Evolutionary conservation across 2,329 filamentous ascomycete genomes (phyloP), one percentile per base, ranked within the genome.

Genomic region (Rhytidhysteron rufulum): DNA sequence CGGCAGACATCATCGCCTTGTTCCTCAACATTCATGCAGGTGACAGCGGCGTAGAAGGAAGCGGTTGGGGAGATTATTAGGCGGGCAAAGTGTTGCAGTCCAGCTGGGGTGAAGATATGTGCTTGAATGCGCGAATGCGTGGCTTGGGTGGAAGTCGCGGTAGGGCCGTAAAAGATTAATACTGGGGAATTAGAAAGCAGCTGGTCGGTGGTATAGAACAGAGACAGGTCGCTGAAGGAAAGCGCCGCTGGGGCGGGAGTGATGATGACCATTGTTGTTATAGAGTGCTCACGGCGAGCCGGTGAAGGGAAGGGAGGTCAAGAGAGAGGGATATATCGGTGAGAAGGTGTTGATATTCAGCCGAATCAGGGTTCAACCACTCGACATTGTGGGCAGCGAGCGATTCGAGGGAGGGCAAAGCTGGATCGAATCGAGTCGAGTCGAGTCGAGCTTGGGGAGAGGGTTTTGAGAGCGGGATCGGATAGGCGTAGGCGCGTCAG

Each of bases 1-100:
- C 93, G 83, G 67, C 86, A 94, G 49, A 95, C 77, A 66, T 97
- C 91, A 63, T 97, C 91, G 57, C 91, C 91, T 71, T 97, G 93
- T 66, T 90, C 89, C 62, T 96, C 91, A 60, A 89, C 85, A 31
- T 93, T 89, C 31, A 98, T 78, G 63, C 90, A 82, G 62, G 87
- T 83, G 64, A 98, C 93, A 40, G 90, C 91, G 51, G 82, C 79
- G 67, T 97, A 97, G 58, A 94, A 85, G 37, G 88, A 82, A 34
- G 91, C 95, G 58, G 86, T 94, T 32, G 93, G 93, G 18, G 91
- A 94, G 50, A 97, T 84, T 45, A 91, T 95, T 52, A 98, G 81
- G 56, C 91, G 88, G 44, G 87, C 83, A 63, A 91, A 98, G 53
- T 86, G 91, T 60, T 88, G 85, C 54, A 94, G 85, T 51, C 93